phyloP scores from a whole-genome alignment of 2,329 filamentous ascomycete genomes.

The Curvularia spicifera region DNA sequence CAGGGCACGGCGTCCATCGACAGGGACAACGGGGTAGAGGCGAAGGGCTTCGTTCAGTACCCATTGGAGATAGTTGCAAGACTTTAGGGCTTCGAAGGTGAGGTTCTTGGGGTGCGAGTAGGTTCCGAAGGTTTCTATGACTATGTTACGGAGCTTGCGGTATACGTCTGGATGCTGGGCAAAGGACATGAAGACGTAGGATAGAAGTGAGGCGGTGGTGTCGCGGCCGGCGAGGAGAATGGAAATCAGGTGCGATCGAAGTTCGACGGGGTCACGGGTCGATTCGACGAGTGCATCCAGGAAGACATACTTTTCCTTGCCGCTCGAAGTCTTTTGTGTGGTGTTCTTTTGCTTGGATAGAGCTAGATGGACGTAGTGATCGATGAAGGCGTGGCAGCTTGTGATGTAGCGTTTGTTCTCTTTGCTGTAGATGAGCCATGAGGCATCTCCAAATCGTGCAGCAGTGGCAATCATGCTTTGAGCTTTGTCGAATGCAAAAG shows the following conservation, averaged over 20 bases:
- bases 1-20: slow-evolving; percentile 40
- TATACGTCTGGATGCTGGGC: slow-evolving; percentile 48
- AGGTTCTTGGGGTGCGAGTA: slow-evolving; percentile 47
- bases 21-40: slow-evolving; percentile 44
- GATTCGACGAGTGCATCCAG: slow-evolving; percentile 80
- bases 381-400: slow-evolving; percentile 36
- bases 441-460: slow-evolving; percentile 37
- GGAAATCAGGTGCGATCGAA: slow-evolving; percentile 82
- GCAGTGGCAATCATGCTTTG: slow-evolving; percentile 25
- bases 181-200: slow-evolving; percentile 67
- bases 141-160: slow-evolving; percentile 45
- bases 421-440: slow-evolving; percentile 40
- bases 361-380: slow-evolving; percentile 35
- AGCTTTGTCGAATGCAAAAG: slow-evolving; percentile 31
- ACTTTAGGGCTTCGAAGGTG: slow-evolving; percentile 49
- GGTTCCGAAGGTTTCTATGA: slow-evolving; percentile 52
- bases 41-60: slow-evolving; percentile 45
- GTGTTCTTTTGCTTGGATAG: slow-evolving; percentile 26
- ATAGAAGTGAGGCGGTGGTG: slow-evolving; percentile 81
- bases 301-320: slow-evolving; percentile 69
- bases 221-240: slow-evolving; percentile 85
- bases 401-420: slow-evolving; percentile 39
- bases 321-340: slow-evolving; percentile 18
- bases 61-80: slow-evolving; percentile 42
- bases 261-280: slow-evolving; percentile 68